Evolutionary conservation across 2,329 filamentous ascomycete genomes (phyloP), one percentile per base, ranked within the genome.

Genomic region (Fusarium sp.): DNA sequence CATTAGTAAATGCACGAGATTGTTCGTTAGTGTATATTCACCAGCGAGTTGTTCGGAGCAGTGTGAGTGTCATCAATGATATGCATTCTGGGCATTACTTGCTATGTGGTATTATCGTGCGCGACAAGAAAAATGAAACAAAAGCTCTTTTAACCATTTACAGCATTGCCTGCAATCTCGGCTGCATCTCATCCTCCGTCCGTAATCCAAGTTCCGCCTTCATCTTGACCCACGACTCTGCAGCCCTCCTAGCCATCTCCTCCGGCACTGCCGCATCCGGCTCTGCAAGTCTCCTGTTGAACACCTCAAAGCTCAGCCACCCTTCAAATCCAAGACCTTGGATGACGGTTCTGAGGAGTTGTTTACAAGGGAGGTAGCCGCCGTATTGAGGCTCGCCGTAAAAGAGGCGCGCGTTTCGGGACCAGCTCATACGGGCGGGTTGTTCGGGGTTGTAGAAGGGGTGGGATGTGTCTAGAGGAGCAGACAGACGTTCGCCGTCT

Each of bases 301-400:
- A 95, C 18, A 95, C 82, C 83, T 95, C 93, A 74, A 93, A 88
- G 77, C 91, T 93, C 56, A 94, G 86, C 89, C 91, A 94, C 3
- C 93, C 93, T 64, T 89, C 83, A 74, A 90, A 95, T 0, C 91
- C 91, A 0, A 94, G 84, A 0, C 89, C 89, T 11, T 91, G 86
- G 23, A 94, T 85, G 58, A 95, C 88, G 1, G 90, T 88, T 43
- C 86, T 82, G 0, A 91, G 85, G 23, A 95, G 88, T 35, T 91
- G 86, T 64, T 86, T 83, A 8, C 92, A 87, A 0, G 93, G 93
- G 2, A 95, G 83, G 78, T 94, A 95, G 0, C 88, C 93, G 0
- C 92, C 92, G 3, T 86, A 82, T 4, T 90, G 85, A 54, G 85
- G 82, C 80, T 94, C 92, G 23, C 83, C 82, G 58, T 85, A 85